These are phyloP conservation scores for Hemileccinum rubropunctum DNA, from an alignment of 768 basidiomycete genomes.

Conservation along the genomic window DNA sequence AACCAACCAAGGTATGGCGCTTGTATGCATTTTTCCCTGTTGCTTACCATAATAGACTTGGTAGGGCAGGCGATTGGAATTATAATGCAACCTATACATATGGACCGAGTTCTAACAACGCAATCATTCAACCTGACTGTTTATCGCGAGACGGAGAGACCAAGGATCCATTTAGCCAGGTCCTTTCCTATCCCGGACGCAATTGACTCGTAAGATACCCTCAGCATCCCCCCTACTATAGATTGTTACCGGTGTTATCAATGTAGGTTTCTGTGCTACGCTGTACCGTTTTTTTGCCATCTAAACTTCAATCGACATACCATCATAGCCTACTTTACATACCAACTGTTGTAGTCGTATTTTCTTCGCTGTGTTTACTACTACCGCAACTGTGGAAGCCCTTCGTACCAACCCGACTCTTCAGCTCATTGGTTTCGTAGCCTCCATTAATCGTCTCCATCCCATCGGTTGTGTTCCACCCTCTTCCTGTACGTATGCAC, in stretches of 20 bases:
- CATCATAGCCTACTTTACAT: slow-evolving; percentile 17
- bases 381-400: no score
- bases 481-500: no score
- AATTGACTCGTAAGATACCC: slow-evolving; percentile 10
- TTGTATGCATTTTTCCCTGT: not conserved
- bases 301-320: slow-evolving; percentile 1
- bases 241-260: slow-evolving; percentile 2
- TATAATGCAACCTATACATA: slow-evolving; percentile 7
- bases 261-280: not conserved
- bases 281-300: slow-evolving; percentile 1
- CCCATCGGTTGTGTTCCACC: no score
- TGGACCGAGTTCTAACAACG: slow-evolving; percentile 3
- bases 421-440: no score
- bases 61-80: slow-evolving; percentile 24
- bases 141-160: slow-evolving; percentile 3
- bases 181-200: slow-evolving; percentile 11
- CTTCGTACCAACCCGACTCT: no score
- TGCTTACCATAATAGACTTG: slow-evolving; percentile 4
- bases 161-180: slow-evolving; percentile 4
- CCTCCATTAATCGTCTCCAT: no score
- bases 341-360: slow-evolving; percentile 9
- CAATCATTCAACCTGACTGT: slow-evolving; percentile 1
- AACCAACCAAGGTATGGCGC: slow-evolving; percentile 13
- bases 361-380: not conserved
- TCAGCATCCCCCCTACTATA: not conserved